phyloP scores from a whole-genome alignment of 495 filamentous ascomycete species.

The Penicillium subrubescens region DNA sequence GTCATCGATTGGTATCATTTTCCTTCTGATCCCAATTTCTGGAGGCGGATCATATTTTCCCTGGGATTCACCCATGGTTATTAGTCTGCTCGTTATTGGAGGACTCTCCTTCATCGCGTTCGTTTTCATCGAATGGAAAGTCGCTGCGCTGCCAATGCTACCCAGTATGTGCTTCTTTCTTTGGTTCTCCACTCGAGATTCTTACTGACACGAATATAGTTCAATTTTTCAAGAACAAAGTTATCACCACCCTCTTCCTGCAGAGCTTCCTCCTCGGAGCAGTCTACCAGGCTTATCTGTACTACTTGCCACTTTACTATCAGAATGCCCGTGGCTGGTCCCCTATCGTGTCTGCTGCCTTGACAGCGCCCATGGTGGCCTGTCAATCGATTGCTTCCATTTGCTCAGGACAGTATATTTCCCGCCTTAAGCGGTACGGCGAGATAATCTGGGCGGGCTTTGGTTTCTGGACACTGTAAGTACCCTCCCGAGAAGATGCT shows the following conservation, averaged over 20 bases:
- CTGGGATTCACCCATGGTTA: conserved; percentile 63
- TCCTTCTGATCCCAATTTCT: conserved; percentile 63
- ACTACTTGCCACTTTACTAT: conserved; percentile 56
- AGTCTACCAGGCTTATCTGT: conserved; percentile 58
- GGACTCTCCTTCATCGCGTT: conserved; percentile 49
- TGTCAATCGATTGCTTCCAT: conserved; percentile 55
- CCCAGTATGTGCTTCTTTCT: conserved; percentile 43
- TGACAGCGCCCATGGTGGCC: conserved; percentile 55
- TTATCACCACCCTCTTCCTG: conserved; percentile 54
- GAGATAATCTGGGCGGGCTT: conserved; percentile 61
- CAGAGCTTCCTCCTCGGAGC: conserved; percentile 64
- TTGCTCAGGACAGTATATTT: conserved; percentile 59
- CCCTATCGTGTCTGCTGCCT: conserved; percentile 50
- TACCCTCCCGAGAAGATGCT: not conserved
- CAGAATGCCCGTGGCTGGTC: conserved; percentile 55
- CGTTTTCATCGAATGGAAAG: conserved; percentile 59
- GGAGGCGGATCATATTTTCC: conserved; percentile 62
- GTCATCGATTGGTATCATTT: conserved; percentile 55
- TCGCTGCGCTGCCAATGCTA: conserved; percentile 61
- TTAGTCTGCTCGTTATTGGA: conserved; percentile 62
- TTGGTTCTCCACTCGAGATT: not conserved
- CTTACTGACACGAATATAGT: conserved; percentile 35
- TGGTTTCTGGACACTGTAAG: conserved; percentile 54
- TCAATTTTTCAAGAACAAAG: conserved; percentile 56
- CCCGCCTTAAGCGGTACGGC: conserved; percentile 55